A percentile compares a stretch with the other conserved stretches of the same genome.
phyloP scores from a whole-genome alignment of 495 filamentous ascomycete species.

The Daldinia loculata region DNA sequence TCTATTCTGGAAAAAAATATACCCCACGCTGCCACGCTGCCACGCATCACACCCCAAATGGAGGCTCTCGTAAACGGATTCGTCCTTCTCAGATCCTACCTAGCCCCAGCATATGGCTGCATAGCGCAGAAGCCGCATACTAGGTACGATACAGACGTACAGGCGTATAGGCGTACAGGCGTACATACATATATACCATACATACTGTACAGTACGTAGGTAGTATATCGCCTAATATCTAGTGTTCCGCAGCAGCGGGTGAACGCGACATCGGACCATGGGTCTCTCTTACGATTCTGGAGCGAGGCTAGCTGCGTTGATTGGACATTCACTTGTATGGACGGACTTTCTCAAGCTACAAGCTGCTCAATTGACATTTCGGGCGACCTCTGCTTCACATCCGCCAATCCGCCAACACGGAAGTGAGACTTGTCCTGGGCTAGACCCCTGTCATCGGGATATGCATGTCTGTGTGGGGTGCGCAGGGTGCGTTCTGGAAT shows the following conservation, averaged over 20 bases:
- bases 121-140: neutral
- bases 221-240: slow-evolving; percentile 4
- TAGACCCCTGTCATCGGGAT: slow-evolving; percentile 41
- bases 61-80: slow-evolving; percentile 40
- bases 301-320: slow-evolving; percentile 11
- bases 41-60: slow-evolving; percentile 37
- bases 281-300: slow-evolving; percentile 29
- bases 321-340: slow-evolving; percentile 19
- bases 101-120: slow-evolving; percentile 9
- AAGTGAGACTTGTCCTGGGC: slow-evolving; percentile 18
- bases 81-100: slow-evolving; percentile 29
- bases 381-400: slow-evolving; percentile 27
- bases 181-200: neutral
- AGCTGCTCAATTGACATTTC: slow-evolving; percentile 24
- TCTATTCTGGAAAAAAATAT: slow-evolving; percentile 10
- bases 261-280: slow-evolving; percentile 41
- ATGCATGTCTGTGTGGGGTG: slow-evolving; percentile 47
- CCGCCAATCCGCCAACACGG: slow-evolving; percentile 37
- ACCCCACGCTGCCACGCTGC: slow-evolving; percentile 43
- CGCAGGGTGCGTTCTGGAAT: slow-evolving; percentile 39
- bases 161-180: too few species aligned
- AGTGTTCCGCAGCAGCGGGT: slow-evolving; percentile 37
- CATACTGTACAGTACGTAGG: neutral
- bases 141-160: neutral
- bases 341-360: slow-evolving; percentile 33